phyloP scores from a whole-genome alignment of 768 basidiomycete species.

The Boletus subparvulus region DNA sequence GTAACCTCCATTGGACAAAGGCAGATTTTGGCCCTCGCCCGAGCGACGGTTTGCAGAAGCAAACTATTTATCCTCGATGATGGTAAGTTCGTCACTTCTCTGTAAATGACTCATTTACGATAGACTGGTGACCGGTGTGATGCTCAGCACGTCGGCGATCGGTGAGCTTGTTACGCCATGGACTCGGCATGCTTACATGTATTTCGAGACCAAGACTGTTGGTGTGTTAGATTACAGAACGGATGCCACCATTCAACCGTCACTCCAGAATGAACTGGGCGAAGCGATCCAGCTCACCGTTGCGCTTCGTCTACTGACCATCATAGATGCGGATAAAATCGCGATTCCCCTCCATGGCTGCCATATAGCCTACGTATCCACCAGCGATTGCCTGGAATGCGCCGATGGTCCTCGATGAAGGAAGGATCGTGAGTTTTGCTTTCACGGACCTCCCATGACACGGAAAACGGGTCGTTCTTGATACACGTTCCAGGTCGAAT shows the following conservation, averaged over 20 bases:
- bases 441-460: not conserved
- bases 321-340: conserved; percentile 64
- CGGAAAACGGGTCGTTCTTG: not conserved
- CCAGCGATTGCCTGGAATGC: not conserved
- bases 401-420: conserved; percentile 46
- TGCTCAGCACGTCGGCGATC: conserved; percentile 46
- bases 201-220: no score
- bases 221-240: no score
- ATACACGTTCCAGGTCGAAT: conserved; percentile 35
- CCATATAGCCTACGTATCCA: not conserved
- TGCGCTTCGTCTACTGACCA: conserved; percentile 57
- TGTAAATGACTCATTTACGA: not conserved
- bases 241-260: no score
- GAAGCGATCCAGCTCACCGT: conserved; percentile 44
- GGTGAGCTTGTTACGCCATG: conserved; percentile 29
- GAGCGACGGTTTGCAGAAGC: conserved; percentile 56
- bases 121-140: not conserved
- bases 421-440: conserved; percentile 35
- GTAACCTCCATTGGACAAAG: conserved; percentile 57
- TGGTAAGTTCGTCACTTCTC: conserved; percentile 27
- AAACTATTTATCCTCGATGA: conserved; percentile 62
- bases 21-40: conserved; percentile 58
- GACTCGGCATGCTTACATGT: no score
- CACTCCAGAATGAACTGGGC: no score
- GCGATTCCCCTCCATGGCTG: conserved; percentile 25